Base-by-base conservation (phyloP, 2,329 filamentous ascomycete species). In the Aspergillus quadricinctus region DNA sequence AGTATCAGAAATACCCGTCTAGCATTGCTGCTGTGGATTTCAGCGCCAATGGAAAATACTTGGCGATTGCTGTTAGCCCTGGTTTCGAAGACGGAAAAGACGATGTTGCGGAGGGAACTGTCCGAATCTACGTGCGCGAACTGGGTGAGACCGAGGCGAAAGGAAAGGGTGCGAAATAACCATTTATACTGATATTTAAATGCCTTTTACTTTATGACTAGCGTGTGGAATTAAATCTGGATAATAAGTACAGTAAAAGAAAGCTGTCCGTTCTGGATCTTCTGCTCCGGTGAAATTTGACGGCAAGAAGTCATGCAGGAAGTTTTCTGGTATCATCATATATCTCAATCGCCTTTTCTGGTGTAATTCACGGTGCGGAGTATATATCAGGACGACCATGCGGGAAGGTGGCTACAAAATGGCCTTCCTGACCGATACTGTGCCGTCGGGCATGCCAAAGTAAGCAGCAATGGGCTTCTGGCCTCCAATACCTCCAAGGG, bases 391-490 rank as follows among this genome's bases (percentile, higher is more conserved):
- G 14, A 35, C 14, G 31, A 11, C 9, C 28, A 29, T 45, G n/a
- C 28, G 25, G 17, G 28, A 49, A 25, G 3, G 9, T 8, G 6
- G 9, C 65, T 54, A 69, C 29, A 52, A 53, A 49, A 56, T 31
- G n/a, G 78, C 78, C 58, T 69, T 73, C 61, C 79, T 70, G 49
- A 87, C 78, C 66, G 86, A 77, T 14, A 89, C 87, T 10, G 78
- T 80, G 3, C 89, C 89, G 68, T 90, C 89, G 48, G 88, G 83
- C 85, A 94, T 89, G 37, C 94, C 94, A 75, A 97, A 99, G 77
- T 97, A 99, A 25, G 91, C 92, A 28, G 92, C 92, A 11, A 97
- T 83, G 0, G 94, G 94, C 77, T 93, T 96, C 77, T 97, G 91
- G 0, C 90, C 92, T 49, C 89, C 88, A 49, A 85, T 76, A 53